Base-by-base conservation (phyloP, 495 filamentous ascomycete species). In the Podospora tetraspora region DNA sequence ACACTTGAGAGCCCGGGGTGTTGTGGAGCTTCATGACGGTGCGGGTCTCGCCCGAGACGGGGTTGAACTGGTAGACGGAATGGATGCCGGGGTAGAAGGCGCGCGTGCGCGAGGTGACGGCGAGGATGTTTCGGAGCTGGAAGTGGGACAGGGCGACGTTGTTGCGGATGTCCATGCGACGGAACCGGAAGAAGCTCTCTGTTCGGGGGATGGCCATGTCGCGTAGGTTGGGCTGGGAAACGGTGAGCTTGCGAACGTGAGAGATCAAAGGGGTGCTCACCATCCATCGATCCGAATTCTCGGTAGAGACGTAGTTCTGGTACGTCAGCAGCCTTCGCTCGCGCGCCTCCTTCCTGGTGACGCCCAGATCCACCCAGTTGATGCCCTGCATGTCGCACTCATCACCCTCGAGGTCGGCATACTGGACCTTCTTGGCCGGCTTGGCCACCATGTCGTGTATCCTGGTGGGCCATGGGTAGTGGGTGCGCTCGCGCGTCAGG, bases 61-160 rank as follows among this genome's bases (percentile, higher is more conserved):
- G 85, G 66, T 89, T 84, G 61, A 84, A 82, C 57, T 83, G 79
- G 27, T 79, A 76, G 24, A 96, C 79, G 63, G 84, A 84, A 21
- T 83, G 85, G 66, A 82, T 80, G 27, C 83, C 83, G 27, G 92
- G 88, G 76, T 96, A 97, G 77, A 90, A 93, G 56, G 91, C 80
- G 61, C 92, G 88, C 61, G 90, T 90, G 57, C 89, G 88, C 11
- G 90, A 90, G 21, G 88, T 85, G 61, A 88, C 85, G 3, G 89
- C 89, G 67, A 98, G 83, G 1, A 95, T 78, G 75, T 97, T 94
- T 61, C 94, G 91, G 19, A 97, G 85, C 72, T 98, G 94, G 72
- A 96, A 97, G 77, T 97, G 94, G 43, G 90, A 81, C 25, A 94
- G 79, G 29, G 84, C 84, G 22, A 91, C 85, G 57, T 87, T 84